Evolutionary conservation across 129 eudicot species (phyloP).

Genomic region (Escallonia rubra): DNA sequence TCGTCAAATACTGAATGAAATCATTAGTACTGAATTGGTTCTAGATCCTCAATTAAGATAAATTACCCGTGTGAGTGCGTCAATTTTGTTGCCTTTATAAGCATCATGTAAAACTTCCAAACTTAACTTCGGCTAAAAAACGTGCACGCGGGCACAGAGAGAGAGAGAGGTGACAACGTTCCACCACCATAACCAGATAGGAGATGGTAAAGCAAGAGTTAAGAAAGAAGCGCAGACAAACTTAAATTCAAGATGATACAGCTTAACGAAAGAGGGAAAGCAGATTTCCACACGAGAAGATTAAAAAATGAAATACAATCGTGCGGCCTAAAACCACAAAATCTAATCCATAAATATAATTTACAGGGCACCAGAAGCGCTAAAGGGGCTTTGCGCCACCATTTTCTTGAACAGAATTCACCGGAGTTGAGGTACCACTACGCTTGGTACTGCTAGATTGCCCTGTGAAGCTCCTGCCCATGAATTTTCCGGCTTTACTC

Average conservation of each 20-base stretch:
- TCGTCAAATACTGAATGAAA: too few species aligned
- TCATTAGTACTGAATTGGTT: too few species aligned
- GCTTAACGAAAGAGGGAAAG: background rate
- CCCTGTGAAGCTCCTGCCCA: slow-evolving; percentile 90
- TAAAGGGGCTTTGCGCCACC: slow-evolving; percentile 50
- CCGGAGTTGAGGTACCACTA: slow-evolving; percentile 71
- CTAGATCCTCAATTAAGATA: too few species aligned
- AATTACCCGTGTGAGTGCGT: too few species aligned
- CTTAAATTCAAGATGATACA: slow-evolving; percentile 1
- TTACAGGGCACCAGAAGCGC: slow-evolving; percentile 4
- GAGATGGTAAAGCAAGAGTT: too few species aligned
- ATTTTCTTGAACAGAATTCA: slow-evolving; percentile 42
- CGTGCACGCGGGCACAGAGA: too few species aligned
- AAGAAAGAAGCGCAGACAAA: too few species aligned
- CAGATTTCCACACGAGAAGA: background rate
- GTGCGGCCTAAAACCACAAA: slow-evolving; percentile 14
- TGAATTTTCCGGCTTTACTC: slow-evolving; percentile 88
- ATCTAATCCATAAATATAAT: slow-evolving; percentile 9
- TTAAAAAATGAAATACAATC: background rate
- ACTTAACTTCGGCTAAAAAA: too few species aligned
- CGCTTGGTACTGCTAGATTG: slow-evolving; percentile 30
- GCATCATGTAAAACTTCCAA: too few species aligned
- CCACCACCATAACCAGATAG: too few species aligned
- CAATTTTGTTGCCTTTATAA: too few species aligned
- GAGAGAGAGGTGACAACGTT: too few species aligned